Conservation (phyloP, 1,284 basidiomycete species). For the Papiliotrema nemorosa region DNA sequence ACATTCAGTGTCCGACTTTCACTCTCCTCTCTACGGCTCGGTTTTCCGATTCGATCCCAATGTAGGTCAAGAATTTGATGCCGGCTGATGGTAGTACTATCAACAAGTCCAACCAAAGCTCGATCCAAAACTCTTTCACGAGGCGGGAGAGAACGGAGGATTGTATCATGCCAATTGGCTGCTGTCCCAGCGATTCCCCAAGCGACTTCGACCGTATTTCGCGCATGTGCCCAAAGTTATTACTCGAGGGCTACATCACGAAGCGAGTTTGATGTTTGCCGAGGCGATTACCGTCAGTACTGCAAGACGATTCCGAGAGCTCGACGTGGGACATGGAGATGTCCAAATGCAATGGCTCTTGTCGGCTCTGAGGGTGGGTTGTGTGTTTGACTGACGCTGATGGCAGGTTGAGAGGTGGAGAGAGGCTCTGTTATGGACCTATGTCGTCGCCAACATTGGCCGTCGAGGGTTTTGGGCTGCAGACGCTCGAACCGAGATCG, state of each 20-base stretch:
- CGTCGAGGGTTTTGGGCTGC: slow-evolving; percentile 27
- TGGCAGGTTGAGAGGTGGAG: slow-evolving; percentile 44
- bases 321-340: slow-evolving; percentile 33
- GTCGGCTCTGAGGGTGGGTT: slow-evolving; percentile 28
- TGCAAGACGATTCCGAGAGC: slow-evolving; percentile 39
- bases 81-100: slow-evolving; percentile 16
- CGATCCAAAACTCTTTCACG: slow-evolving; percentile 29
- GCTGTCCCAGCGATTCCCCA: slow-evolving; percentile 41
- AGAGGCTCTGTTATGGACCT: slow-evolving; percentile 47
- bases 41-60: slow-evolving; percentile 42
- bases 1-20: slow-evolving; percentile 42
- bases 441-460: slow-evolving; percentile 39
- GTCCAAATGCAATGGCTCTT: slow-evolving; percentile 45
- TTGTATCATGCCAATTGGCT: slow-evolving; percentile 45
- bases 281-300: slow-evolving; percentile 30
- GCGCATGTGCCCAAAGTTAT: slow-evolving; percentile 45
- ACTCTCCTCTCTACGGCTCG: slow-evolving; percentile 42
- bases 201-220: slow-evolving; percentile 41
- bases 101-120: slow-evolving; percentile 38
- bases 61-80: slow-evolving; percentile 11
- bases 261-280: slow-evolving; percentile 44
- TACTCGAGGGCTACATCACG: slow-evolving; percentile 41
- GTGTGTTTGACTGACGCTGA: neutral
- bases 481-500: slow-evolving; percentile 26
- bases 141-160: slow-evolving; percentile 41